These are phyloP conservation scores for Chlorophyllum brunneum DNA, from an alignment of 768 basidiomycete species.

Conservation along the genomic window DNA sequence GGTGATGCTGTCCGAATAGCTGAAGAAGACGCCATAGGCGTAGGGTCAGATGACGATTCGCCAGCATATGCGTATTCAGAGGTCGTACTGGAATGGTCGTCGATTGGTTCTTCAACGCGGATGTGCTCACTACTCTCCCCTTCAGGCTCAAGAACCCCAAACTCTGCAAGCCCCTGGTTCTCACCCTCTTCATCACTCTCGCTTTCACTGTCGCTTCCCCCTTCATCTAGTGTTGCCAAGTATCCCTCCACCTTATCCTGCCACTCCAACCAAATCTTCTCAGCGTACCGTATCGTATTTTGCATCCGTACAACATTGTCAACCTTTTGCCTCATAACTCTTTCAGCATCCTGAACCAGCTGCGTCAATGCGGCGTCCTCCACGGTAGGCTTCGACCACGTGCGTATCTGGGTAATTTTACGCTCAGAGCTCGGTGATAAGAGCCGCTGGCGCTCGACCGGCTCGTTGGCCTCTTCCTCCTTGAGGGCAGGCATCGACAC, in stretches of 20 bases:
- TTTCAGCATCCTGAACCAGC: conserved; percentile 83
- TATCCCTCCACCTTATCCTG: conserved; percentile 79
- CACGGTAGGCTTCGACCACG: conserved; percentile 82
- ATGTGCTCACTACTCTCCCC: background rate
- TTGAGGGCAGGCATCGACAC: conserved; percentile 85
- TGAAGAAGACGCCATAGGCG: conserved; percentile 54
- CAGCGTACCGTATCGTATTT: conserved; percentile 94
- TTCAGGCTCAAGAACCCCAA: background rate
- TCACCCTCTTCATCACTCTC: conserved; percentile 39
- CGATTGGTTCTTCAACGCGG: conserved; percentile 26
- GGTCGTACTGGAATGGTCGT: conserved; percentile 58
- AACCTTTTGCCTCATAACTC: conserved; percentile 88
- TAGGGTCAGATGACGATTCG: conserved; percentile 53
- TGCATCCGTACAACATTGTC: conserved; percentile 95
- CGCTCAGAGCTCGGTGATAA: conserved; percentile 88
- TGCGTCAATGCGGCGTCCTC: conserved; percentile 83
- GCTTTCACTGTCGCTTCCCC: conserved; percentile 44
- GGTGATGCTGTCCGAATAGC: conserved; percentile 33
- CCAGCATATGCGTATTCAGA: conserved; percentile 61
- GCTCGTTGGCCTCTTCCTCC: conserved; percentile 88
- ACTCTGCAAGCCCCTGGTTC: conserved; percentile 28
- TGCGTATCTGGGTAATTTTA: conserved; percentile 77
- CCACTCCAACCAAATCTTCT: conserved; percentile 98
- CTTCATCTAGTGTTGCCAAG: conserved; percentile 52
- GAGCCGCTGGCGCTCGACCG: conserved; percentile 88